phyloP scores from a whole-genome alignment of 495 filamentous ascomycete species.

The Aspergillus kassunensis region DNA sequence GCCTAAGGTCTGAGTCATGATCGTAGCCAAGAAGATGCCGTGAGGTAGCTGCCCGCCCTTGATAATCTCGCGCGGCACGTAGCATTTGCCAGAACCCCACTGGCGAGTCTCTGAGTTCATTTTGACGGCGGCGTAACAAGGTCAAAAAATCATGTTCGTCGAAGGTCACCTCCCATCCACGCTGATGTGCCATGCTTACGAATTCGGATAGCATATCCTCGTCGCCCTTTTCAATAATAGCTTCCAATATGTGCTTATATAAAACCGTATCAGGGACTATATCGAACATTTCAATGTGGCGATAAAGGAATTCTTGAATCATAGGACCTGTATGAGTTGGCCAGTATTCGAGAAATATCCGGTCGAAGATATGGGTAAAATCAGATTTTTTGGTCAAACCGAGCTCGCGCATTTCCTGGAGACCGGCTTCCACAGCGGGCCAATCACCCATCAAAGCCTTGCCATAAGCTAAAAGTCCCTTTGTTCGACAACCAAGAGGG shows the following conservation, averaged over 20 bases:
- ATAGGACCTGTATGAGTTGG: constrained; percentile 29
- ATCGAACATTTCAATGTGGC: constrained; percentile 32
- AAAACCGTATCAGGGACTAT: constrained; percentile 38
- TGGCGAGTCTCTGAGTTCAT: constrained; percentile 31
- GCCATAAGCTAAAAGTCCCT: constrained; percentile 35
- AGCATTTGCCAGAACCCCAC: constrained; percentile 45
- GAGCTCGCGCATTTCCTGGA: constrained; percentile 37
- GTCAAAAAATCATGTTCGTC: constrained; percentile 26
- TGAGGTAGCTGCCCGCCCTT: constrained; percentile 30
- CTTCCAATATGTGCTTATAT: constrained; percentile 40
- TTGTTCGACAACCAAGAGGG: constrained; percentile 34
- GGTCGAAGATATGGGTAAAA: constrained; percentile 35
- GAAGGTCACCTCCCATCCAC: constrained; percentile 31
- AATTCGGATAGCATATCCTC: constrained; percentile 27
- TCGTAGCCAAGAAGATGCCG: constrained; percentile 37
- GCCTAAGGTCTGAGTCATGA: constrained; percentile 25
- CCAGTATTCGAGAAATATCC: constrained; percentile 45
- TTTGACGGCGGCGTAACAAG: constrained; percentile 26
- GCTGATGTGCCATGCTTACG: constrained; percentile 23
- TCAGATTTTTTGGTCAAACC: constrained; percentile 27
- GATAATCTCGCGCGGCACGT: constrained; percentile 34
- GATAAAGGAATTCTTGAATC: constrained; percentile 34
- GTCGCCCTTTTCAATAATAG: constrained; percentile 37
- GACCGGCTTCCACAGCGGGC: constrained; percentile 34
- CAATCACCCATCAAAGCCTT: constrained; percentile 39